Conservation (phyloP, 257 asterid species). For the Thymus quinquecostatus region DNA sequence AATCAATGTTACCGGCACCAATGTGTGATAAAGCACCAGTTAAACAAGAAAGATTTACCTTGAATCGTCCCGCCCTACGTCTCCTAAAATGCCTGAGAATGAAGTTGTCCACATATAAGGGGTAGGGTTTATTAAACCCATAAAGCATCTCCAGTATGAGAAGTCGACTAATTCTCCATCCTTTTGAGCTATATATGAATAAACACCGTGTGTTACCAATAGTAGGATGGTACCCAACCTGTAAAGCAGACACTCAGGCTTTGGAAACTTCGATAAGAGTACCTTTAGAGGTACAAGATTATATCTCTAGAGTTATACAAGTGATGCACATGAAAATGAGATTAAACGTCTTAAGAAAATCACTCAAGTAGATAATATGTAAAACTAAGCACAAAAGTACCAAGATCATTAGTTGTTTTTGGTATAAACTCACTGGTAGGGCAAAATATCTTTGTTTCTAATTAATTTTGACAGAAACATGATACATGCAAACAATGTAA, state of each 20-base stretch:
- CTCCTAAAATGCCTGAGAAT: conserved; percentile 81
- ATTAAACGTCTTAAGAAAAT: no score
- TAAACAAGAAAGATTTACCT: conserved; percentile 25
- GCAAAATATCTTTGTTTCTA: no score
- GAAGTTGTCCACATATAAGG: conserved; percentile 87
- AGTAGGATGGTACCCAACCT: conserved; percentile 93
- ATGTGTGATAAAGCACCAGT: neutral
- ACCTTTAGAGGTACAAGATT: neutral
- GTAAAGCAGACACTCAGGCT: conserved; percentile 32
- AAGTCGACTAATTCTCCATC: conserved; percentile 92
- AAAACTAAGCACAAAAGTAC: no score
- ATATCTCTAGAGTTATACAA: no score
- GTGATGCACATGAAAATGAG: no score
- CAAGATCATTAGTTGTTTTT: no score
- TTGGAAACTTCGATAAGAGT: conserved; percentile 8
- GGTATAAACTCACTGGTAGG: no score
- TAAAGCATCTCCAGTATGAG: conserved; percentile 97
- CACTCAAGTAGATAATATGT: no score
- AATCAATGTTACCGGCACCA: conserved; percentile 4
- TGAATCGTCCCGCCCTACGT: conserved; percentile 56
- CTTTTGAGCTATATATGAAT: conserved; percentile 71
- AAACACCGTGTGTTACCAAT: conserved; percentile 79
- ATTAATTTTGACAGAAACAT: no score
- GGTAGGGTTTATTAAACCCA: conserved; percentile 87
- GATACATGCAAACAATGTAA: neutral